Evolutionary conservation across 1,284 basidiomycete species (phyloP), one percentile per base, ranked within the genome.

Genomic region (Chalciporus sp.): DNA sequence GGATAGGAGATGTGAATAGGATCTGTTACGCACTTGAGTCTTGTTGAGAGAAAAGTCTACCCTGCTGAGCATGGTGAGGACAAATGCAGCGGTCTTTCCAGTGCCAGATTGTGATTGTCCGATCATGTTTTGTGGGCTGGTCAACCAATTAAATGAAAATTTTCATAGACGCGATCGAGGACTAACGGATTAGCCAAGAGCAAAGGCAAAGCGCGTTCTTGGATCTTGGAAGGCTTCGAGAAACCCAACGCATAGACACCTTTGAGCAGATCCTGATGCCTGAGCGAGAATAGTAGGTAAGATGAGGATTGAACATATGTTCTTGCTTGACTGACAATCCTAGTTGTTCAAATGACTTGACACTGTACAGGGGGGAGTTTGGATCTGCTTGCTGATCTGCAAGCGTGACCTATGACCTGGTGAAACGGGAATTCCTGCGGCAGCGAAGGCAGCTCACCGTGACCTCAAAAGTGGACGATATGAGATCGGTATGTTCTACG

Each of bases 101-200:
- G 97, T 99, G 41, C 97, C 97, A 23, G 97, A 99, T 71, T 99
- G 97, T 47, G 95, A 98, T 76, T 99, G 97, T 10, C 95, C 97
- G 72, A 99, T 99, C 88, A 99, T 96, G 75, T 99, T 99, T 54
- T 88, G 89, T 7, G 95, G 91, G 17, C 95, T 97, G 57, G 29
- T 52, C n/a, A 44, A 46, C 39, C 2, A 20, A 55, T 54, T 51
- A 54, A 58, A 33, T 11, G 53, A 37, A 47, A 29, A 35, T 49
- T n/a, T n/a, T 43, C 42, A 55, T 16, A 27, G 44, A 23, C 44
- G 16, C 14, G n/a, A 16, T 28, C 19, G n/a, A 9, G 16, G 26
- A 65, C 88, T 62, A 59, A 96, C 94, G 96, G 97, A 70, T 97
- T 91, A 55, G 86, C 74, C 14, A 99, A 84, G 27, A 99, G 82